Evolutionary conservation across 2,329 filamentous ascomycete species (phyloP).

Genomic region (Verticillium albo-atrum): DNA sequence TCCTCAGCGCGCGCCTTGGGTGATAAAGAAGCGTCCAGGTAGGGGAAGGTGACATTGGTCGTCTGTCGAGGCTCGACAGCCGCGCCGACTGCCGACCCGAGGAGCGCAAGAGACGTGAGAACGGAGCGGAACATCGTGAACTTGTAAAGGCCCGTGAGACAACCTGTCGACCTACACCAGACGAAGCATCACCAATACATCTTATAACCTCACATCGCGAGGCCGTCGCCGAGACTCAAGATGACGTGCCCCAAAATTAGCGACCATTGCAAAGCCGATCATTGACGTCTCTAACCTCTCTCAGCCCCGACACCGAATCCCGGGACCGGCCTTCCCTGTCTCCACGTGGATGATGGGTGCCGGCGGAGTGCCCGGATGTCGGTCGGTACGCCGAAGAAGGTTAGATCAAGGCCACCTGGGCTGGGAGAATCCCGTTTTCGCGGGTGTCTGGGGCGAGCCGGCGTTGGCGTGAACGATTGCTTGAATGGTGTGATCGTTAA

Average conservation of each 20-base stretch:
- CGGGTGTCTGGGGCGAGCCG: background rate
- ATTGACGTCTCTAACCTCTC: background rate
- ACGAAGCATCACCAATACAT: background rate
- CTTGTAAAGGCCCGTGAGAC: background rate
- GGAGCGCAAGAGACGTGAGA: background rate
- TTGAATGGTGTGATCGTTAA: background rate
- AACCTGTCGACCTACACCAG: background rate
- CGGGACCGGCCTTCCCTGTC: background rate
- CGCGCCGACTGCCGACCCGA: background rate
- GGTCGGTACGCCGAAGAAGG: background rate
- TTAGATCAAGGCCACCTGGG: background rate
- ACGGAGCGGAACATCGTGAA: background rate
- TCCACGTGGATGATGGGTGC: background rate
- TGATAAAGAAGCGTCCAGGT: background rate
- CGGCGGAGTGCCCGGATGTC: background rate
- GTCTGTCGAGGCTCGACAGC: background rate
- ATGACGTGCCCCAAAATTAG: background rate
- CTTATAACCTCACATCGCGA: background rate
- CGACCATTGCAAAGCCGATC: background rate
- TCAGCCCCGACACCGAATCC: background rate
- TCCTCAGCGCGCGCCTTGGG: slow-evolving; percentile 6
- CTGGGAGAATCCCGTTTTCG: background rate
- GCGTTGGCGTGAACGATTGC: background rate
- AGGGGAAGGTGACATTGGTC: background rate
- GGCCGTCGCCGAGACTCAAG: background rate